phyloP scores from a whole-genome alignment of 2,329 filamentous ascomycete genomes.

The Atkinsonella hypoxylon region DNA sequence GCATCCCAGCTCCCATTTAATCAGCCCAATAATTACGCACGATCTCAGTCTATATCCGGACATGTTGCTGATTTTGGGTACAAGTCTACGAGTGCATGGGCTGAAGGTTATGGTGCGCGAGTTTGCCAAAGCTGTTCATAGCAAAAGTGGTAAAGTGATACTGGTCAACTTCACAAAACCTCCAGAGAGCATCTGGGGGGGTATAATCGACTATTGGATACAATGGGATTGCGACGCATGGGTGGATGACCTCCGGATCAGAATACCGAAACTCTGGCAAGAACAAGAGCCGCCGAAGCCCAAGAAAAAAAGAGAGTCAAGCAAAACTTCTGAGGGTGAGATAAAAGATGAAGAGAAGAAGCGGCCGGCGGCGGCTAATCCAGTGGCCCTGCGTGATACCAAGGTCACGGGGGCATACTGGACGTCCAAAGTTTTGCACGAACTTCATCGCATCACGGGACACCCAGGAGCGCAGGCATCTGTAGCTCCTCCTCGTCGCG shows the following conservation, averaged over 20 bases:
- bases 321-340: conserved; percentile 12
- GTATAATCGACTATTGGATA: conserved; percentile 63
- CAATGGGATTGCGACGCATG: conserved; percentile 66
- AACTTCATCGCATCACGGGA: conserved; percentile 26
- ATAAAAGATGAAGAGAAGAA: conserved; percentile 19
- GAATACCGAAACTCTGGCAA: conserved; percentile 49
- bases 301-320: conserved; percentile 24
- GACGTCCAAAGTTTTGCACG: conserved; percentile 28
- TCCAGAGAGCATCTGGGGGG: conserved; percentile 59
- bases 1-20: conserved; percentile 55
- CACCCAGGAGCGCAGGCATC: background rate
- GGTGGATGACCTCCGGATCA: conserved; percentile 50
- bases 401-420: conserved; percentile 33
- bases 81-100: conserved; percentile 58
- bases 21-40: conserved; percentile 56
- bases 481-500: conserved; percentile 8
- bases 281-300: conserved; percentile 33
- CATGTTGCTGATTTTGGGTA: conserved; percentile 57
- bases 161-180: conserved; percentile 66
- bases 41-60: conserved; percentile 54
- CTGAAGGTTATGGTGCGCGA: conserved; percentile 59
- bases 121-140: conserved; percentile 60
- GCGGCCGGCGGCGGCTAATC: conserved; percentile 22
- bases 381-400: conserved; percentile 33
- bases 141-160: conserved; percentile 53